Conservation (phyloP, 2,329 filamentous ascomycete genomes). For the Ramichloridium luteum region DNA sequence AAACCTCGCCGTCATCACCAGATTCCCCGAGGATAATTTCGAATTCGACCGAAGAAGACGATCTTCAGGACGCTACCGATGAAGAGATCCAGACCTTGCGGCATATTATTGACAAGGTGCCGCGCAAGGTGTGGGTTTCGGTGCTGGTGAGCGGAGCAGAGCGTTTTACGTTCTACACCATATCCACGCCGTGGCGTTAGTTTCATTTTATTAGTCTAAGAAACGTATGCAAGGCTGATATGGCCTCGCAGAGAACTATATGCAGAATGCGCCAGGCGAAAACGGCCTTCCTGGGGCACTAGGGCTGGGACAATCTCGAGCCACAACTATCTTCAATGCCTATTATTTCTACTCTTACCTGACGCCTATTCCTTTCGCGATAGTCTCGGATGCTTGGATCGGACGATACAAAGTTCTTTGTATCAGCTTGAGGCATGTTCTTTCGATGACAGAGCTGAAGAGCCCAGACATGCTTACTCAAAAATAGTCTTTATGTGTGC, state of each 20-base stretch:
- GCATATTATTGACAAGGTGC: conserved; percentile 32
- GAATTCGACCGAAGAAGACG: no score
- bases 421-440: no score
- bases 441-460: no score
- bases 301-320: conserved; percentile 29
- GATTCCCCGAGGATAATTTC: no score
- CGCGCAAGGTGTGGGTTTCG: conserved; percentile 26
- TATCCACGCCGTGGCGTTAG: conserved; percentile 14
- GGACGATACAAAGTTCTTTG: no score
- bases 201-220: conserved; percentile 18
- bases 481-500: conserved; percentile 48
- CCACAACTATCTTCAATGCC: conserved; percentile 31
- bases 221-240: no score
- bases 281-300: conserved; percentile 25
- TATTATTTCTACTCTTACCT: conserved; percentile 30
- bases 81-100: conserved; percentile 30
- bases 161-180: conserved; percentile 12
- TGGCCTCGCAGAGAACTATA: conserved; percentile 35
- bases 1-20: no score
- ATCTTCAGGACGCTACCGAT: no score
- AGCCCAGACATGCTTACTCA: conserved; percentile 56
- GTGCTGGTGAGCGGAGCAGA: not conserved
- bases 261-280: conserved; percentile 28
- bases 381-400: conserved; percentile 33
- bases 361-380: conserved; percentile 13